Conservation (phyloP, 352 stramenopile species). For the Salisapilia sapeloensis region DNA sequence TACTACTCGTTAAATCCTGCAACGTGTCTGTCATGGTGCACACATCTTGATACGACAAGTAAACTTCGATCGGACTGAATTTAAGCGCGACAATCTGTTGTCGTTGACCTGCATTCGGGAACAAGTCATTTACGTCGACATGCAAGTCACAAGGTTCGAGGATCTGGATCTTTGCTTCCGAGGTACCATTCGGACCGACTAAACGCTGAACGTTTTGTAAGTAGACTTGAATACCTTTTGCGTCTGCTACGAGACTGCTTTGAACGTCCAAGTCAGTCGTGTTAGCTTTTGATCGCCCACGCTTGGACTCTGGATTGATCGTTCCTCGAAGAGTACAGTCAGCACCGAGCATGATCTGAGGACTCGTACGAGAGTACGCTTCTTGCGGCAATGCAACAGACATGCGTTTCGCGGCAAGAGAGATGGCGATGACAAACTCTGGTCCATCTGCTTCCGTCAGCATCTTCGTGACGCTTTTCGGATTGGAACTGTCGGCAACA, state of each 20-base stretch:
- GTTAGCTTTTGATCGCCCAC: slow-evolving; percentile 1
- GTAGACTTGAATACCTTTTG: slow-evolving; percentile 40
- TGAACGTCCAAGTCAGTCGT: slow-evolving; percentile 44
- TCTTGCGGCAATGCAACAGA: slow-evolving; percentile 37
- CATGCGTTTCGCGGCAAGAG: slow-evolving; percentile 22
- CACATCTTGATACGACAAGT: slow-evolving; percentile 62
- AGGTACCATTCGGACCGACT: slow-evolving; percentile 17
- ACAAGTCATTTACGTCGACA: slow-evolving; percentile 47
- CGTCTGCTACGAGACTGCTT: slow-evolving; percentile 40
- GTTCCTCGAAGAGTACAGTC: slow-evolving; percentile 38
- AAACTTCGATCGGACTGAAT: slow-evolving; percentile 66
- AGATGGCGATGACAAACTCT: slow-evolving; percentile 28
- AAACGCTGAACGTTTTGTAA: slow-evolving; percentile 45
- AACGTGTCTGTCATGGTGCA: slow-evolving; percentile 32
- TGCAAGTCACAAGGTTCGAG: slow-evolving; percentile 59
- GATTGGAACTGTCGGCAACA: slow-evolving; percentile 5
- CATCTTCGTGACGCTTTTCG: slow-evolving; percentile 34
- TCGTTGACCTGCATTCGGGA: slow-evolving; percentile 35
- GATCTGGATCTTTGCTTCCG: slow-evolving; percentile 40
- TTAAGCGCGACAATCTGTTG: slow-evolving; percentile 58
- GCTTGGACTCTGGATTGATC: slow-evolving; percentile 17
- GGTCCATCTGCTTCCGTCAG: slow-evolving; percentile 17
- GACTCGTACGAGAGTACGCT: slow-evolving; percentile 13
- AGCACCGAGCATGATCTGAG: slow-evolving; percentile 27
- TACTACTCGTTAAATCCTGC: slow-evolving; percentile 15